phyloP scores from a whole-genome alignment of 257 asterid genomes.

The Fraxinus anomala region DNA sequence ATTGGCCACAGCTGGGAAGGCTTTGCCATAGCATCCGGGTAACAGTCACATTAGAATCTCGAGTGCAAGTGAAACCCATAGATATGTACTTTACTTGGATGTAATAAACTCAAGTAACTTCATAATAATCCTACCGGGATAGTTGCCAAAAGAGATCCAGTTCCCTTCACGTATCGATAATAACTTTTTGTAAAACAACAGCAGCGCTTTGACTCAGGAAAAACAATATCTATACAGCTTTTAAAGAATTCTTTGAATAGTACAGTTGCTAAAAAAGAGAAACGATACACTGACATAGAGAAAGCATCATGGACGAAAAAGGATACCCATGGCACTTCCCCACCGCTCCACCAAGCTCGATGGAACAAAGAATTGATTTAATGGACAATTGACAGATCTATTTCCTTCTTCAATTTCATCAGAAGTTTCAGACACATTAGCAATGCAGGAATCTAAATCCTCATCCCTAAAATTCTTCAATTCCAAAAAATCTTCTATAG shows the following conservation, averaged over 20 bases:
- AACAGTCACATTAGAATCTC: conserved; percentile 4
- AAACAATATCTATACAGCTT: conserved; percentile 71
- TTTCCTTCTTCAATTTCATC: conserved; percentile 42
- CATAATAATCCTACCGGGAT: conserved; percentile 44
- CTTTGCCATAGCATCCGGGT: neutral
- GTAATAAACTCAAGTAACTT: neutral
- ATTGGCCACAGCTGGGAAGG: neutral
- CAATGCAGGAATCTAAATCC: conserved; percentile 33
- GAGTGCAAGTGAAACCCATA: conserved; percentile 1
- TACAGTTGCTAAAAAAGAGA: conserved; percentile 20
- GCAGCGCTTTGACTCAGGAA: conserved; percentile 83
- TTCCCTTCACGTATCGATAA: conserved; percentile 89
- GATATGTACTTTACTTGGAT: conserved; percentile 11
- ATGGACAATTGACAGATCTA: conserved; percentile 27
- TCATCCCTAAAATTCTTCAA: conserved; percentile 32
- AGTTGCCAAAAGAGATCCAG: conserved; percentile 92
- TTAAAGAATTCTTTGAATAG: conserved; percentile 26
- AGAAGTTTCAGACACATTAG: conserved; percentile 35
- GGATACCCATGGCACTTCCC: conserved; percentile 99
- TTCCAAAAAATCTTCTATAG: conserved; percentile 71
- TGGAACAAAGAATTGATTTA: conserved; percentile 59
- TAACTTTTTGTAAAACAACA: conserved; percentile 97
- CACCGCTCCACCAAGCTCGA: conserved; percentile 74
- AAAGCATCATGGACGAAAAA: conserved; percentile 23
- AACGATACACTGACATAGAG: conserved; percentile 20